Base-by-base conservation (phyloP, 164 flowering plant species). In the Protea cynaroides region DNA sequence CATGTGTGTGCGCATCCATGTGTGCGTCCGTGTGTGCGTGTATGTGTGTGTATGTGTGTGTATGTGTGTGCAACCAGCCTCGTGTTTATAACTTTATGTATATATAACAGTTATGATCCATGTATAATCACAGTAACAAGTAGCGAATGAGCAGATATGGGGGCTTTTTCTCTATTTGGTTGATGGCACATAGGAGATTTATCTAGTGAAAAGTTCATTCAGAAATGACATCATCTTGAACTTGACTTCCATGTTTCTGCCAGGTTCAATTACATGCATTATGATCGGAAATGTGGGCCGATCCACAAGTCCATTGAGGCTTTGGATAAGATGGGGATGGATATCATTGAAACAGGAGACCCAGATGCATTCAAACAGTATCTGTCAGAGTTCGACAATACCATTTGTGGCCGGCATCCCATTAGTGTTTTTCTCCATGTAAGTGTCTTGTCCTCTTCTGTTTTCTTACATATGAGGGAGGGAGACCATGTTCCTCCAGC, bases 381-480 rank as follows among this genome's bases (percentile, higher is more conserved):
- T 64, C 73, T 92, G 47, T 65, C 53, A 65, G 86, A 92, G 69
- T 90, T 73, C 34, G 89, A 88, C 43, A 95, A 95, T 72, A 92
- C 99, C 38, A 95, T 95, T 21, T 95, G 97, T 65, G 99, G 99
- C 8, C 90, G 97, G 25, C 99, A 95, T 72, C 99, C 97, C 40
- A 92, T 95, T 23, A 84, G 92, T 61, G 90, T 93, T 65, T 93
- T 93, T 65, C 90, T 93, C 56, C 92, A 90, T 79, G 98, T 90
- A 83, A 80, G 70, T 72, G n/a, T 40, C 50, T 50, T 21, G 58
- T 25, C 25, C n/a, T 49, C 43, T 51, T 8, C 15, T n/a, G n/a
- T 55, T 29, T 7, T 46, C 22, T 53, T 40, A 5, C 34, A 29
- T 29, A 29, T 6, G 24, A 21, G 7, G 10, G 1, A 36, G n/a